phyloP scores from a whole-genome alignment of 2,329 filamentous ascomycete genomes.

The Botrytis pseudocinerea region DNA sequence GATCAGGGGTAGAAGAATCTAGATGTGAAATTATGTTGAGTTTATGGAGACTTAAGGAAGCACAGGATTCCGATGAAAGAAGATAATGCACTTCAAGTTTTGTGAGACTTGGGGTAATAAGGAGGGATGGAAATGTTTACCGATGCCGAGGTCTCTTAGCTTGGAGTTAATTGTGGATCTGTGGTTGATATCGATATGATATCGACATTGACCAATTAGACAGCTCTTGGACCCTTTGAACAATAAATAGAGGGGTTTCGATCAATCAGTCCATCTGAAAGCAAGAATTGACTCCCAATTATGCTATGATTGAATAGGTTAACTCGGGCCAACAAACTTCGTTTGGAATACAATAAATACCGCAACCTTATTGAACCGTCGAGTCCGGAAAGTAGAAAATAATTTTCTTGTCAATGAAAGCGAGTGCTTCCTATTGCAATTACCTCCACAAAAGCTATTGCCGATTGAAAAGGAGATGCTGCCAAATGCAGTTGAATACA shows the following conservation, averaged over 20 bases:
- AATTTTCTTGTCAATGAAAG: neutral
- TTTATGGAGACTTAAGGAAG: neutral
- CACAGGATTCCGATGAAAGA: neutral
- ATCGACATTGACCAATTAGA: neutral
- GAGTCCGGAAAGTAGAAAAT: neutral
- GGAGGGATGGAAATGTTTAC: neutral
- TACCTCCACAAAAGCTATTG: neutral
- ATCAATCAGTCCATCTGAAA: neutral
- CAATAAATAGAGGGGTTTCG: neutral
- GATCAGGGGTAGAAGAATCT: neutral
- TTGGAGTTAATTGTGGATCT: neutral
- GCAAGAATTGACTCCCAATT: neutral
- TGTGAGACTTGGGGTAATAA: neutral
- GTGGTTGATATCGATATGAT: neutral
- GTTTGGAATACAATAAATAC: neutral
- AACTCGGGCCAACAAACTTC: neutral
- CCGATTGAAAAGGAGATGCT: neutral
- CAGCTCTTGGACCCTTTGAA: neutral
- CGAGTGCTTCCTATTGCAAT: neutral
- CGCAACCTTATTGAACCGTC: neutral
- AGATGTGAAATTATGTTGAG: neutral
- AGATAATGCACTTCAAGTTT: neutral
- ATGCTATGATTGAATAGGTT: neutral
- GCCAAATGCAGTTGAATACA: neutral
- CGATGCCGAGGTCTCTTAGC: slow-evolving; percentile 1